phyloP scores from a whole-genome alignment of 108 stramenopile genomes.

The Aurantiochytrium sp. region DNA sequence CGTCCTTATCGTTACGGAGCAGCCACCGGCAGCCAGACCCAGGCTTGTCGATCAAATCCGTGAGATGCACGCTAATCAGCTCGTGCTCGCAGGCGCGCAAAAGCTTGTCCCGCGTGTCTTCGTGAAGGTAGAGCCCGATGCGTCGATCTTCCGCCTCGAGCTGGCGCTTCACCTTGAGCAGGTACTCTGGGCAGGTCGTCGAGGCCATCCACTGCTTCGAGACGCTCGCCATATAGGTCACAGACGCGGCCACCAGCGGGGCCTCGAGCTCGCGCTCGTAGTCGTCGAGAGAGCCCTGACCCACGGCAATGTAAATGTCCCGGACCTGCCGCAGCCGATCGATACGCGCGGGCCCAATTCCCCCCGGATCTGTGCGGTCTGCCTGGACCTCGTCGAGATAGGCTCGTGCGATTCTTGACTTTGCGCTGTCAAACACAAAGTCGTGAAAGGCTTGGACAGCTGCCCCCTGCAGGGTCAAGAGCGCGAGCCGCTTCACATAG shows the following conservation, averaged over 20 bases:
- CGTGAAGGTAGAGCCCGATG: conserved; percentile 84
- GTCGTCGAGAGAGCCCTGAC: conserved; percentile 76
- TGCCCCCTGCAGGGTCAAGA: conserved; percentile 71
- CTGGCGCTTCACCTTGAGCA: conserved; percentile 89
- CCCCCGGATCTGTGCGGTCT: no score
- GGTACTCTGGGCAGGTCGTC: conserved; percentile 89
- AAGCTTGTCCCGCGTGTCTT: conserved; percentile 78
- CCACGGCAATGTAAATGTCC: conserved; percentile 90
- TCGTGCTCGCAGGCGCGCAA: conserved; percentile 85
- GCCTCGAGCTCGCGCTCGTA: conserved; percentile 85
- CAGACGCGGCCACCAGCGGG: conserved; percentile 75
- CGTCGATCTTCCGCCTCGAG: conserved; percentile 79
- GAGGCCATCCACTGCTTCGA: conserved; percentile 87
- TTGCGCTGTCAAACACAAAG: conserved; percentile 82
- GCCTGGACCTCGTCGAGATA: conserved; percentile 49
- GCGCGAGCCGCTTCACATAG: conserved; percentile 71
- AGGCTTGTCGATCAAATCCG: conserved; percentile 87
- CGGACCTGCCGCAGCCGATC: conserved; percentile 79
- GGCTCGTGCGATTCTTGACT: no score
- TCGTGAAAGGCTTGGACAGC: conserved; percentile 85
- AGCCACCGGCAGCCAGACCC: conserved; percentile 86
- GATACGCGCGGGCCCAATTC: conserved; percentile 82
- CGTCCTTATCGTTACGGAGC: conserved; percentile 87
- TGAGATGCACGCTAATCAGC: conserved; percentile 83
- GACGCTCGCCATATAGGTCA: conserved; percentile 81